phyloP scores from a whole-genome alignment of 139 green algal genomes.

The Chlamydomonas schloesseri region DNA sequence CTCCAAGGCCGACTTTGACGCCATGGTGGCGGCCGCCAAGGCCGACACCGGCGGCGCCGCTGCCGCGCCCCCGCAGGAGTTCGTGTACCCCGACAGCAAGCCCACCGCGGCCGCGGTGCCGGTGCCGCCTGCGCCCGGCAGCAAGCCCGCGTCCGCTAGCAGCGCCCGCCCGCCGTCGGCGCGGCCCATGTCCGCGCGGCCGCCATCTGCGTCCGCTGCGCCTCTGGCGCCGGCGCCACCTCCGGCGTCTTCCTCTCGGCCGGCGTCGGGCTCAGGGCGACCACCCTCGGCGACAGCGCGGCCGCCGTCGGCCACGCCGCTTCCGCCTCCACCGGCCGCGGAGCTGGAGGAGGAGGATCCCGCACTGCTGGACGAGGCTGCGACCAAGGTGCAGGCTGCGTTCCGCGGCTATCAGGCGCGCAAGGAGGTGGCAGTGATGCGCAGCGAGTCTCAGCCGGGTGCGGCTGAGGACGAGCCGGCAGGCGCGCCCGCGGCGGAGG shows the following conservation, averaged over 20 bases:
- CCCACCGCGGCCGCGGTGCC: neutral
- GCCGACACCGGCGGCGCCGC: too few species aligned
- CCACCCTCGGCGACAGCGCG: neutral
- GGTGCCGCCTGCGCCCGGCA: neutral
- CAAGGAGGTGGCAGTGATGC: constrained; percentile 60
- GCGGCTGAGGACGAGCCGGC: neutral
- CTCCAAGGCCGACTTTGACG: neutral
- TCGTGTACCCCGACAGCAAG: too few species aligned
- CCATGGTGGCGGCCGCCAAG: neutral
- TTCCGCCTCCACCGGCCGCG: neutral
- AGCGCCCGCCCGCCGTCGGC: constrained; percentile 11
- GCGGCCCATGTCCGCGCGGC: constrained; percentile 6
- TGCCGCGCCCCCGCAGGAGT: neutral
- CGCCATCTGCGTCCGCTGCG: neutral
- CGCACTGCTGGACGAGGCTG: constrained; percentile 49
- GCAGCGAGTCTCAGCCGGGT: neutral
- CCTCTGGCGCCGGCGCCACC: too few species aligned
- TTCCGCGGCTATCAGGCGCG: constrained; percentile 74
- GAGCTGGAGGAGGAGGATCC: neutral
- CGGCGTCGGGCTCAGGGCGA: too few species aligned
- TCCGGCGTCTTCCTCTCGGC: neutral
- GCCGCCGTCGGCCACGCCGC: neutral
- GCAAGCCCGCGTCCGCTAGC: neutral
- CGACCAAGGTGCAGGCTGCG: constrained; percentile 73
- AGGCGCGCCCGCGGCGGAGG: neutral